Evolutionary conservation across 345 rosid species (phyloP), one percentile per base, ranked within the genome.

Genomic region (Trapa bicornis): DNA sequence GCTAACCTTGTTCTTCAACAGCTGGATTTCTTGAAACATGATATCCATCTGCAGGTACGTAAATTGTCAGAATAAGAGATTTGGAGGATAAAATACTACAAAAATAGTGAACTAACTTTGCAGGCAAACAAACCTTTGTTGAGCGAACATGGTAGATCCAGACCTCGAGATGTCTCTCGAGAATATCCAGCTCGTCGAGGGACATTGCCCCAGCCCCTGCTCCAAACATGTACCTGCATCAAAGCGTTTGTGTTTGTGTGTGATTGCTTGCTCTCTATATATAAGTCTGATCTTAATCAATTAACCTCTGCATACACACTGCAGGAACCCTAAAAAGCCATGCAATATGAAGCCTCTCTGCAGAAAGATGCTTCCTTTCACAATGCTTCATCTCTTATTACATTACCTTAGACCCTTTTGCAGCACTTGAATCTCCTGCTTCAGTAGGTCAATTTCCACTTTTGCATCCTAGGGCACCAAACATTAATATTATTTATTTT

Each of bases 61-160:
- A 11, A 0, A 13, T 5, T 1, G 48, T 45, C 48, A 45, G 48
- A 7, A 45, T 13, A 45, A 11, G 48, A 45, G 48, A 11, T 22
- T 22, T 22, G 29, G 29, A 22, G 29, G 29, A 22, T 22, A 22
- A 22, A 22, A 22, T 22, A 22, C 29, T 45, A 11, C 0, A 13
- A 45, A 5, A 11, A 45, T 45, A 45, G 11, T 45, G 48, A 45
- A 45, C 11, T 45, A 6, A 7, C 43, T 41, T 3, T 8, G 11
- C 48, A 48, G 47, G 22, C 37, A 37, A 22, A 15, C 14, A 35
- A 73, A 93, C 98, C 96, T 94, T 94, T 37, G 89, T 79, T 38
- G 94, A 83, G 71, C 97, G 99, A 65, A 87, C 84, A 13, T 88
- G 84, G 72, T 74, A 76, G 73, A 87, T 88, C 99, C 97, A 94